Evolutionary conservation across 225 moss, liverwort and hornwort genomes (phyloP).

Genomic region (Bryum argenteum): DNA sequence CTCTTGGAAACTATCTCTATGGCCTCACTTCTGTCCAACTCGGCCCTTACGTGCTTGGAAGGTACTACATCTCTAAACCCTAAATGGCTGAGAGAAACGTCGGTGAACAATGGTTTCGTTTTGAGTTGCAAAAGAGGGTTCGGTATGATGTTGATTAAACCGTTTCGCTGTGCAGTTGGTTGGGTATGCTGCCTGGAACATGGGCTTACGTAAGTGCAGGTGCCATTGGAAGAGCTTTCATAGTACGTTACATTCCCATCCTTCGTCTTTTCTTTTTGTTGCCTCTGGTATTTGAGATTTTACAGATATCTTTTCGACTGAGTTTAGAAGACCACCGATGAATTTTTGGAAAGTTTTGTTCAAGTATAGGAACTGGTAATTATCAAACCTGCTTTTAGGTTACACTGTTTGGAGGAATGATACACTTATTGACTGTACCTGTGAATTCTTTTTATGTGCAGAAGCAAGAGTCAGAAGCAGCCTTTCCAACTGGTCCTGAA

Average conservation of each 20-base stretch:
- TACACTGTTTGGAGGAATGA: not conserved
- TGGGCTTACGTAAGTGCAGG: constrained; percentile 99
- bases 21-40: constrained; percentile 90
- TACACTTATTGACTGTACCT: not conserved
- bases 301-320: too few species aligned
- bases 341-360: too few species aligned
- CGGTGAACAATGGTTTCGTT: not conserved
- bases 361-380: not conserved
- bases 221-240: constrained; percentile 83
- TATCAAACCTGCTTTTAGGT: not conserved
- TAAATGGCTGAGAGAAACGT: not conserved
- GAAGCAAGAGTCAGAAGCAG: constrained; percentile 72
- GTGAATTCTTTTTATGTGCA: constrained; percentile 34
- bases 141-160: not conserved
- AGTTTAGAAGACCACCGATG: too few species aligned
- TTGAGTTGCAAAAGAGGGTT: not conserved
- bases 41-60: constrained; percentile 87
- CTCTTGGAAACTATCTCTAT: constrained; percentile 91
- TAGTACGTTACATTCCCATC: constrained; percentile 54
- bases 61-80: constrained; percentile 40
- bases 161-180: constrained; percentile 69
- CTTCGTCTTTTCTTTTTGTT: not conserved
- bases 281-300: too few species aligned
- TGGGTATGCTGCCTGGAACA: constrained; percentile 97
- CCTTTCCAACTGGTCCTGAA: constrained; percentile 69